Evolutionary conservation across 345 rosid species (phyloP), one percentile per base, ranked within the genome.

Genomic region (Pelargonium nanum): DNA sequence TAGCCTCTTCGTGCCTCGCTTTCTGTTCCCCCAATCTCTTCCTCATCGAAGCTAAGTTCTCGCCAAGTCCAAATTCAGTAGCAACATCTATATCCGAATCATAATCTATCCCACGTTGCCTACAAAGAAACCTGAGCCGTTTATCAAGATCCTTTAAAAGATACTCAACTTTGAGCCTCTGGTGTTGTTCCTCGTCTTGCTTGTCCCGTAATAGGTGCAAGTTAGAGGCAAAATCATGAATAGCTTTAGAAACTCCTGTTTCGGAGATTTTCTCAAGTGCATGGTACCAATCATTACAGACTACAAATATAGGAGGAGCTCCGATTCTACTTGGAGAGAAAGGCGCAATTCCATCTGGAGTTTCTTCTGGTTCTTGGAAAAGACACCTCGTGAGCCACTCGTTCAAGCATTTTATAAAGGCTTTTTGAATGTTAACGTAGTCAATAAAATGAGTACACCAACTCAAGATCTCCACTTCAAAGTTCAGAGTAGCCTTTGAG

Each of bases 341-440:
- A 12, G 62, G 65, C 10, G 26, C 50, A 19, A 5, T 54, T 63
- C 61, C 58, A 20, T 55, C 60, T n/a, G 24, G 21, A 9, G 59
- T 65, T 51, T 53, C 63, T 23, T 60, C 70, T n/a, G 61, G 66
- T 0, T 67, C 75, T 24, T 69, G 71, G 55, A 54, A 26, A 22
- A 74, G 59, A 68, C 63, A 72, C 62, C 66, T 59, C 56, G 24
- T 53, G 7, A 80, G 79, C 81, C 84, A 74, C 61, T 65, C 67
- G 60, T 80, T 74, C 55, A 80, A 59, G 48, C 58, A 30, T 22
- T 56, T 48, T 52, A 65, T 66, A 26, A 74, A 80, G 56, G 57
- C 44, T 63, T 66, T 75, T 0, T 70, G 72, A 20, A 75, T 68
- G 20, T 30, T 57, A 22, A 80, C 64, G 56, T 69, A 76, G 54